A percentile compares a stretch with the other conserved stretches of the same genome.
Conservation (phyloP, 2,329 filamentous ascomycete genomes). For the Ophiostoma himal-ulmi region DNA sequence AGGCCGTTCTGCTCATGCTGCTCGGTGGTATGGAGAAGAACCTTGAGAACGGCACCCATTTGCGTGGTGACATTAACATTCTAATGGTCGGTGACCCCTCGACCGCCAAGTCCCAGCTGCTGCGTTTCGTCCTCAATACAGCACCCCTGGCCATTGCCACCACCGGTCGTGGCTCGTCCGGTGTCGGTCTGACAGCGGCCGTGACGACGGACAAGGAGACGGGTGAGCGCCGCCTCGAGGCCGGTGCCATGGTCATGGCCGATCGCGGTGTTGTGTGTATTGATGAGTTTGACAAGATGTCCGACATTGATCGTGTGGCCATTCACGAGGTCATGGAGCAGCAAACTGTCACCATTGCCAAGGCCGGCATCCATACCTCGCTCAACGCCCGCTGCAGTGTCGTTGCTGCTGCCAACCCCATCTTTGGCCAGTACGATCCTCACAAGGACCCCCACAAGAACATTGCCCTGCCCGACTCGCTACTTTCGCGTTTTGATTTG, state of each 20-base stretch:
- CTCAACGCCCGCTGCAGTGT: constrained; percentile 96
- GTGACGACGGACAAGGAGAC: constrained; percentile 97
- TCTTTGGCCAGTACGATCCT: constrained; percentile 96
- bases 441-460: constrained; percentile 99
- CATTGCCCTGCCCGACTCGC: constrained; percentile 91
- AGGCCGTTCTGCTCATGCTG: constrained; percentile 91
- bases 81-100: constrained; percentile 98
- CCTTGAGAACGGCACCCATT: constrained; percentile 91
- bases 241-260: constrained; percentile 96
- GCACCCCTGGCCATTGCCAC: constrained; percentile 94
- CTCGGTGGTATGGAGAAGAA: constrained; percentile 98
- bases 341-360: constrained; percentile 97
- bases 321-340: constrained; percentile 99
- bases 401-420: constrained; percentile 91
- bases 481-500: constrained; percentile 96
- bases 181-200: constrained; percentile 93
- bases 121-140: constrained; percentile 95
- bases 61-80: constrained; percentile 98
- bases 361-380: constrained; percentile 96
- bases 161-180: constrained; percentile 91
- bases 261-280: constrained; percentile 98
- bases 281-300: constrained; percentile 99
- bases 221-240: constrained; percentile 87
- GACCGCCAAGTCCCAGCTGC: constrained; percentile 94
- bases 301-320: constrained; percentile 91